Conservation (phyloP, 2,329 filamentous ascomycete species). For the Fusarium burgessii region DNA sequence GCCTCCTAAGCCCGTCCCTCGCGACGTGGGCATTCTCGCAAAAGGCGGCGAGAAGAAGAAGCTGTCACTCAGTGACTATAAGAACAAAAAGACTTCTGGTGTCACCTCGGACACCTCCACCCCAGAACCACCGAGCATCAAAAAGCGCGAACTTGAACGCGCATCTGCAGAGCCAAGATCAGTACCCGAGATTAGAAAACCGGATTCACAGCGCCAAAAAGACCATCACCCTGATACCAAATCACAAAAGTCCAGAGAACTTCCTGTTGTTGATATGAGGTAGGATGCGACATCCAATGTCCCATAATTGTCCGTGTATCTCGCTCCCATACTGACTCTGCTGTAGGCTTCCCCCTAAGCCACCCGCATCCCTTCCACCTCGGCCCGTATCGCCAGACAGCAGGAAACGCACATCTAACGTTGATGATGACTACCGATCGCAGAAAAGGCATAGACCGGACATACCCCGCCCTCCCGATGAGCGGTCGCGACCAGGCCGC, state of each 20-base stretch:
- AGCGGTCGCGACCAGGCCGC: conserved; percentile 49
- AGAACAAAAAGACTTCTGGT: conserved; percentile 62
- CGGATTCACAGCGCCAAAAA: conserved; percentile 41
- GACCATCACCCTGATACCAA: conserved; percentile 48
- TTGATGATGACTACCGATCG: conserved; percentile 58
- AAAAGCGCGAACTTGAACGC: conserved; percentile 51
- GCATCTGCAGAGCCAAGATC: conserved; percentile 41
- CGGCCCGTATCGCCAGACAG: conserved; percentile 58
- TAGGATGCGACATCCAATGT: conserved; percentile 21
- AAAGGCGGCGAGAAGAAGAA: conserved; percentile 65
- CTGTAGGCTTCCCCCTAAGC: conserved; percentile 53
- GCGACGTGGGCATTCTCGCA: conserved; percentile 55
- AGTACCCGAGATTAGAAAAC: conserved; percentile 39
- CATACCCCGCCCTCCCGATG: conserved; percentile 48
- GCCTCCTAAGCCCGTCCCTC: conserved; percentile 55
- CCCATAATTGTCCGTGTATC: conserved; percentile 2
- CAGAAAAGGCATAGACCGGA: conserved; percentile 62
- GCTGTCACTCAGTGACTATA: conserved; percentile 69
- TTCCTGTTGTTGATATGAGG: conserved; percentile 49
- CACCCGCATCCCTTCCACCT: conserved; percentile 51
- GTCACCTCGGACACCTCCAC: conserved; percentile 54
- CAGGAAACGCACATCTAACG: conserved; percentile 61
- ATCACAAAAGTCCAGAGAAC: conserved; percentile 48
- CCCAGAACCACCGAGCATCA: conserved; percentile 50
- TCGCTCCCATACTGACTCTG: conserved; percentile 30